Base-by-base conservation (phyloP, 2,329 filamentous ascomycete genomes). In the Colletotrichum abscissum region DNA sequence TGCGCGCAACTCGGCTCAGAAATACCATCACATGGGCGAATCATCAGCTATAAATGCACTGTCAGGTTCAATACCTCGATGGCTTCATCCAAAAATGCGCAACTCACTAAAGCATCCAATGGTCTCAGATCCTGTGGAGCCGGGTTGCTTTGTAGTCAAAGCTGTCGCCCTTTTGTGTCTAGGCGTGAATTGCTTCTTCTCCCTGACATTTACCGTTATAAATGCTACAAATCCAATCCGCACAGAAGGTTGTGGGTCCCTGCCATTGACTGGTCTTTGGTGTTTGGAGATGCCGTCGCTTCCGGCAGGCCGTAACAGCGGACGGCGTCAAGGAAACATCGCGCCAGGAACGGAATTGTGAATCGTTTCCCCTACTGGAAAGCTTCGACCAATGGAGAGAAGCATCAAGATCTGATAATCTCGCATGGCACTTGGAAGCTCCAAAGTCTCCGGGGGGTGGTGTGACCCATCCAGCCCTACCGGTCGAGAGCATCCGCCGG, bases 331-430 rank as follows among this genome's bases (percentile, higher is more conserved):
- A 55, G 55, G 46, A 54, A 38, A 65, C 56, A 60, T 70, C 67
- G 60, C 60, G 46, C 42, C 60, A 28, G 69, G 66, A 46, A 72
- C 67, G 30, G 54, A 64, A 69, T 64, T 55, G 46, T 49, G 38
- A 42, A 42, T 7, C 38, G 16, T 42, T 42, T 8, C 14, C 30
- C 6, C n/a, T 64, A 42, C 16, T 46, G 22, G 55, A 66, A 57
- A 71, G 60, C 67, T 73, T 70, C 67, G 68, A 46, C 70, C 70
- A 73, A 73, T 69, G 24, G 59, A 69, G 38, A 56, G 16, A 22
- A 33, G 35, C 35, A 30, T 62, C 62, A 35, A 70, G 67, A 73
- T 73, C 71, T 73, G 70, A 71, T 70, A 71, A 73, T 60, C 60
- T 73, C 46, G 60, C 67, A 66, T 73, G 60, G 7, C 60, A 52